Evolutionary conservation across 768 basidiomycete species (phyloP).

Genomic region (Fibroporia radiculosa): DNA sequence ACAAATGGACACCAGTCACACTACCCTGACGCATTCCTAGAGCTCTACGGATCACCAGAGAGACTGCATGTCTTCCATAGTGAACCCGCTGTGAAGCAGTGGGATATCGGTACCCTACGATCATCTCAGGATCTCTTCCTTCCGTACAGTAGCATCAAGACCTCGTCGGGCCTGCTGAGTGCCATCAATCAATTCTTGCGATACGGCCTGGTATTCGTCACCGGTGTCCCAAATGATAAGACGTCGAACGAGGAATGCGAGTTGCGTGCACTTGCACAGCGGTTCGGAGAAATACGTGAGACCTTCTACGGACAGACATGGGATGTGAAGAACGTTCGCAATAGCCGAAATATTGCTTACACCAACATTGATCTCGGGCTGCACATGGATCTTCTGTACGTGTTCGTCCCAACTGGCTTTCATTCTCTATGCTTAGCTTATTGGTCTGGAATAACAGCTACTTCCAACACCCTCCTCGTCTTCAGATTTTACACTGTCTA

Average conservation of each 20-base stretch:
- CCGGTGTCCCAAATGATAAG: constrained; percentile 55
- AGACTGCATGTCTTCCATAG: constrained; percentile 36
- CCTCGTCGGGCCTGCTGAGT: constrained; percentile 37
- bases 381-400: constrained; percentile 90
- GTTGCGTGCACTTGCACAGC: constrained; percentile 52
- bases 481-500: constrained; percentile 88
- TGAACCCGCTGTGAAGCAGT: constrained; percentile 32
- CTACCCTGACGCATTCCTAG: constrained; percentile 42
- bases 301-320: constrained; percentile 90
- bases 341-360: constrained; percentile 90
- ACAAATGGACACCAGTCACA: constrained; percentile 51
- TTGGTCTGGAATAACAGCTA: constrained; percentile 46
- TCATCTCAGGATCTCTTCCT: constrained; percentile 40
- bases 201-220: constrained; percentile 70
- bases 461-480: constrained; percentile 85
- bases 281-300: constrained; percentile 68
- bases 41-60: constrained; percentile 34
- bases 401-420: constrained; percentile 9
- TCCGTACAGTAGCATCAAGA: constrained; percentile 42
- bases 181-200: constrained; percentile 64
- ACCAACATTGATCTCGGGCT: constrained; percentile 83
- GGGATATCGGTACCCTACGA: constrained; percentile 37
- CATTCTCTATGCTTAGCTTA: not conserved
- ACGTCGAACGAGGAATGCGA: constrained; percentile 60
- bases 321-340: constrained; percentile 72